Evolutionary conservation across 176 grass and related monocot genomes (phyloP).

Genomic region (Carex kokanica): DNA sequence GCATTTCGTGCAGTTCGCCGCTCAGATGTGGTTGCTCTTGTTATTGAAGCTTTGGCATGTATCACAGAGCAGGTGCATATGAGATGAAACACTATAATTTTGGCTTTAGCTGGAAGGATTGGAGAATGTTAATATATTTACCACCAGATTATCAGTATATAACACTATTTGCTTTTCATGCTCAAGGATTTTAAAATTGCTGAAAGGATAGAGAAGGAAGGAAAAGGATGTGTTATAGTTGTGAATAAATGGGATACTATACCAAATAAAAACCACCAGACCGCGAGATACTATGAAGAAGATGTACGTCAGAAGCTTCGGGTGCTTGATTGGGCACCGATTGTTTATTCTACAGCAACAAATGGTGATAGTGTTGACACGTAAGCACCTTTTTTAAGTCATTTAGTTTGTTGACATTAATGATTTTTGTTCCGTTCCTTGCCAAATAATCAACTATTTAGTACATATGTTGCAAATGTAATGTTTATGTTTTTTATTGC

Average conservation of each 20-base stretch:
- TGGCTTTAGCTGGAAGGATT: slow-evolving; percentile 7
- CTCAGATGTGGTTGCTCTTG: slow-evolving; percentile 90
- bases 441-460: neutral
- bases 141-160: neutral
- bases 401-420: neutral
- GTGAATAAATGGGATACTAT: slow-evolving; percentile 99
- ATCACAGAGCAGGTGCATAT: slow-evolving; percentile 77
- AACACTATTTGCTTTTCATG: slow-evolving; percentile 20
- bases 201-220: slow-evolving; percentile 93
- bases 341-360: slow-evolving; percentile 86
- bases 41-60: slow-evolving; percentile 82
- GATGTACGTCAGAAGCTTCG: slow-evolving; percentile 94
- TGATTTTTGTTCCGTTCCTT: neutral
- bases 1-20: slow-evolving; percentile 82
- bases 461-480: neutral
- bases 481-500: neutral
- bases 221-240: slow-evolving; percentile 92
- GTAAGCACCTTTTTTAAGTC: slow-evolving; percentile 39
- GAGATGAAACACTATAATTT: slow-evolving; percentile 22
- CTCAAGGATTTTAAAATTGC: slow-evolving; percentile 82
- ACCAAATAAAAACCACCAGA: slow-evolving; percentile 95
- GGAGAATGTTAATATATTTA: neutral
- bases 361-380: slow-evolving; percentile 72
- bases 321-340: slow-evolving; percentile 79
- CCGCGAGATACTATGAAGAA: slow-evolving; percentile 74